phyloP scores from a whole-genome alignment of 805 yeast species.

The Wickerhamomyces sydowiorum region DNA sequence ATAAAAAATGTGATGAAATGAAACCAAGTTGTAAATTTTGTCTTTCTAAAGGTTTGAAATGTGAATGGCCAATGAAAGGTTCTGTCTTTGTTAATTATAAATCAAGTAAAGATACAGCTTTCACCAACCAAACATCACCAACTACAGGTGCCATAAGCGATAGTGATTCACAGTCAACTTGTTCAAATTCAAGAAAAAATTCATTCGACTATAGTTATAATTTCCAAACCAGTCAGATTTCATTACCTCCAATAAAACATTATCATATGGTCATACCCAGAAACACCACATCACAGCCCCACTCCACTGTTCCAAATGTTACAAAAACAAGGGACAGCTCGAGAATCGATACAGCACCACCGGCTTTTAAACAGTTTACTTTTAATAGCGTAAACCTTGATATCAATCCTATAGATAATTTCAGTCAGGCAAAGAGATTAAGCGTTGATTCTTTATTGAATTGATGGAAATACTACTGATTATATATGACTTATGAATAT shows the following conservation, averaged over 20 bases:
- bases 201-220: neutral
- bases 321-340: too few relatives aligned
- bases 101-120: neutral
- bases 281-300: neutral
- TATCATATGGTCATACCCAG: slow-evolving; percentile 1
- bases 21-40: slow-evolving; percentile 39
- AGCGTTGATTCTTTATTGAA: slow-evolving; percentile 7
- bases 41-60: slow-evolving; percentile 27
- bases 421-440: slow-evolving; percentile 1
- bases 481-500: neutral
- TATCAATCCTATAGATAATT: too few relatives aligned
- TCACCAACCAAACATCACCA: neutral
- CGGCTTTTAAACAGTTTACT: slow-evolving; percentile 1
- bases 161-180: neutral
- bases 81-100: slow-evolving; percentile 13
- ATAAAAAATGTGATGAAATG: slow-evolving; percentile 56
- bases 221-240: too few relatives aligned
- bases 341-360: neutral
- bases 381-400: slow-evolving; percentile 2
- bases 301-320: neutral
- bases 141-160: neutral
- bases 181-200: neutral
- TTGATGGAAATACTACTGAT: neutral
- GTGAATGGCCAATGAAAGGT: slow-evolving; percentile 16
- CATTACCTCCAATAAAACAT: neutral